Conservation (phyloP, 2,329 filamentous ascomycete genomes). For the Metarhizium robertsii region DNA sequence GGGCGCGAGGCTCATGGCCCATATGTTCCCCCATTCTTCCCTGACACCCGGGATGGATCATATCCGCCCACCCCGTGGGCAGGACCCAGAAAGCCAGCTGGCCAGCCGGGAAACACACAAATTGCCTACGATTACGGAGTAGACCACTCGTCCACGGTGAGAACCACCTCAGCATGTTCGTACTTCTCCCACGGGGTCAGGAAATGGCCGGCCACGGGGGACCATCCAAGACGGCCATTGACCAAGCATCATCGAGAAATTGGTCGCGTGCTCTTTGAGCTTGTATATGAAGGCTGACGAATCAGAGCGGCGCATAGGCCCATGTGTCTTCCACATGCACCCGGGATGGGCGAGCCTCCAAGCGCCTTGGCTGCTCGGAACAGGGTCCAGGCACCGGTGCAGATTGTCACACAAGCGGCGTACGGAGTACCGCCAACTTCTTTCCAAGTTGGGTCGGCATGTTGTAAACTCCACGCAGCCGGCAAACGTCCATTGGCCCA, state of each 20-base stretch:
- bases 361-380: not conserved
- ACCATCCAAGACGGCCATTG: constrained; percentile 15
- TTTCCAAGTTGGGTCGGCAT: not conserved
- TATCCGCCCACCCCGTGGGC: not conserved
- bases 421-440: not conserved
- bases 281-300: constrained; percentile 13
- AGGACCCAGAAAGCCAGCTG: not conserved
- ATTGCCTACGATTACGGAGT: no score
- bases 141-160: not conserved
- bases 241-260: constrained; percentile 35
- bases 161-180: not conserved
- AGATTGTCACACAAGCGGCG: not conserved
- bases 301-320: constrained; percentile 22
- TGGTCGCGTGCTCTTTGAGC: constrained; percentile 30
- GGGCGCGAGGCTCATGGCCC: not conserved
- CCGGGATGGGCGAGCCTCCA: not conserved
- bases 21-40: not conserved
- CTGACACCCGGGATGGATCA: not conserved
- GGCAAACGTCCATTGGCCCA: not conserved
- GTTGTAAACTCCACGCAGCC: not conserved
- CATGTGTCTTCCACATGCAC: constrained; percentile 19
- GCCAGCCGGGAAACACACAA: no score
- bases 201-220: constrained; percentile 1
- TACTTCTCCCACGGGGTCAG: not conserved
- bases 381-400: constrained; percentile 1